Base-by-base conservation (phyloP, 306 rosid species). In the Casuarina glauca region DNA sequence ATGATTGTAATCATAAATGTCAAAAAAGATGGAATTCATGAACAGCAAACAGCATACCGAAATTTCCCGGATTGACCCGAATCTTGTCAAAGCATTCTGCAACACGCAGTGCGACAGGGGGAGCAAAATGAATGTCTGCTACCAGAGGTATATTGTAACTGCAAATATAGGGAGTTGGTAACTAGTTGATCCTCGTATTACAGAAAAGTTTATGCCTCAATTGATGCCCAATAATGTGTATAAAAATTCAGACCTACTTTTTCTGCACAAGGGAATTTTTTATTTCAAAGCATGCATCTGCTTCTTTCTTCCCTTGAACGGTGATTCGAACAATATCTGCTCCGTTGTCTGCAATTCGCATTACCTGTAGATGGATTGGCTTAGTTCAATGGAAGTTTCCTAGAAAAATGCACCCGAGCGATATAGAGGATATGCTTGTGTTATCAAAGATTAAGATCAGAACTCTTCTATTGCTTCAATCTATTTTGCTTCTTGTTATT, bases 301-400 rank as follows among this genome's bases (percentile, higher is more conserved):
- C 99, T 84, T 95, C 99, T 85, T 83, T 95, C 90, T 88, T 95
- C 79, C 99, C 99, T 76, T 95, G 99, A 81, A 93, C 99, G 73
- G 99, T 95, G 75, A 95, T 93, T 50, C 99, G 86, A 10, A 95
- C 97, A 79, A 95, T 81, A 80, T 95, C 96, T 69, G 99, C 99
- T 78, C 99, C 99, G 83, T 76, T 84, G 76, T 95, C 99, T 3
- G 99, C 96, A 50, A 93, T 93, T 88, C 80, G 87, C 99, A 95
- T 95, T 68, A 95, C 99, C 99, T 95, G 67, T 63, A 60, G 74
- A 84, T 11, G 70, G 20, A 79, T 74, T 60, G 82, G 39, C 52
- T 71, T 73, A 61, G 72, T 62, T 63, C 46, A 70, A 72, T 84
- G 69, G 55, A 58, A 58, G 71, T 38, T 70, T 63, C 35, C 20